These are phyloP conservation scores for Teratosphaeria destructans DNA, from an alignment of 2,329 filamentous ascomycete species.

Conservation along the genomic window DNA sequence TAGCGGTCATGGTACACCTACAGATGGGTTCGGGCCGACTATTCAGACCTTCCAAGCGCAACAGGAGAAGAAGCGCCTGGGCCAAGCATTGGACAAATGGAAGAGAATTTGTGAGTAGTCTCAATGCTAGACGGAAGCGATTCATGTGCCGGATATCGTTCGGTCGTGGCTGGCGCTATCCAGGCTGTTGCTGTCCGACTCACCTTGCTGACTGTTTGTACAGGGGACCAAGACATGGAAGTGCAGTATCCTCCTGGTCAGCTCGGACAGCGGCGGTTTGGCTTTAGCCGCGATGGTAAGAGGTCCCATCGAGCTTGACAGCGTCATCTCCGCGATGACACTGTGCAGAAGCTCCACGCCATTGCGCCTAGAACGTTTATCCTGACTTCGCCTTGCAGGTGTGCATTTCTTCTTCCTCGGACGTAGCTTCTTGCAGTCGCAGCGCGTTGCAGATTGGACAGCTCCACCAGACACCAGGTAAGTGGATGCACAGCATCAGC, in stretches of 20 bases:
- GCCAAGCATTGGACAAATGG: constrained; percentile 56
- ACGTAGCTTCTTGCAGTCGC: constrained; percentile 52
- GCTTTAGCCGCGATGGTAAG: constrained; percentile 55
- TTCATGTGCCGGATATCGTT: background rate
- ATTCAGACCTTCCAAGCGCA: constrained; percentile 40
- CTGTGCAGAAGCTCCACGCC: background rate
- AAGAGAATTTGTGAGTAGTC: constrained; percentile 51
- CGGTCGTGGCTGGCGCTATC: background rate
- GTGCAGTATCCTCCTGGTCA: constrained; percentile 52
- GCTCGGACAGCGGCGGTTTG: constrained; percentile 49
- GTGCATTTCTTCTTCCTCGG: constrained; percentile 66
- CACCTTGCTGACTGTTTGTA: background rate
- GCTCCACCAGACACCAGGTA: constrained; percentile 44
- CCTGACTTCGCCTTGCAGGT: constrained; percentile 11
- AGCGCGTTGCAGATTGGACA: constrained; percentile 37
- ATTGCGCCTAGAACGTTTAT: background rate
- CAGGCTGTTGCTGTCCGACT: background rate
- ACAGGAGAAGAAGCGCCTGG: constrained; percentile 37
- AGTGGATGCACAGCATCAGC: background rate
- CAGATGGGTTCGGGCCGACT: constrained; percentile 24
- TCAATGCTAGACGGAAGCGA: constrained; percentile 32
- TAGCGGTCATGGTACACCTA: constrained; percentile 35
- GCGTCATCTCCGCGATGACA: background rate
- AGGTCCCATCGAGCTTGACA: background rate
- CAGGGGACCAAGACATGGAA: constrained; percentile 59